Evolutionary conservation across 164 flowering plant species (phyloP).

Genomic region (Chimonanthus salicifolius): DNA sequence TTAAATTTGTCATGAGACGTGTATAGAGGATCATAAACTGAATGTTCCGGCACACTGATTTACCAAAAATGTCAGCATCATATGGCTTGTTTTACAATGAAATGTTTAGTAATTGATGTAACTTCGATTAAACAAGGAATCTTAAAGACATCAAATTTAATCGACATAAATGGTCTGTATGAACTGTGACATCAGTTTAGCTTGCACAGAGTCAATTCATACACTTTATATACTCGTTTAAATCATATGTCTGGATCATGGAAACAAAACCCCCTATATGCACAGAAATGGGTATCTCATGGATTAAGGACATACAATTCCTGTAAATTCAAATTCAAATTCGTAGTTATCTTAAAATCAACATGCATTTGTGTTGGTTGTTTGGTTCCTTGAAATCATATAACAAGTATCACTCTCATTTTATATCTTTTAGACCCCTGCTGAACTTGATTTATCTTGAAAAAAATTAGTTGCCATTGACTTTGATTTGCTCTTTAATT

Average conservation of each 20-base stretch:
- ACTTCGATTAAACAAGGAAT: too few relatives aligned
- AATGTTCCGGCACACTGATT: too few relatives aligned
- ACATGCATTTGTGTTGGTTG: too few relatives aligned
- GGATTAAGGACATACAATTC: neutral
- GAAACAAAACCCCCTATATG: neutral
- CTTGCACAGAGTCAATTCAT: too few relatives aligned
- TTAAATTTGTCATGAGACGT: too few relatives aligned
- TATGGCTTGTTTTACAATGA: too few relatives aligned
- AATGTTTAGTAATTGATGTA: too few relatives aligned
- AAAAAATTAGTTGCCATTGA: neutral
- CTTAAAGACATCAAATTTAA: too few relatives aligned
- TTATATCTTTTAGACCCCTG: neutral
- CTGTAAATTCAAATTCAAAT: neutral
- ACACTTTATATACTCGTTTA: neutral
- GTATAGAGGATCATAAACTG: too few relatives aligned
- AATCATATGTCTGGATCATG: neutral
- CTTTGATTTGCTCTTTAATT: constrained; percentile 6
- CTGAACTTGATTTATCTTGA: neutral
- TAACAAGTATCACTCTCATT: neutral
- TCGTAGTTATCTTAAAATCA: neutral
- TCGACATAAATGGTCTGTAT: too few relatives aligned
- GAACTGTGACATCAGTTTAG: too few relatives aligned
- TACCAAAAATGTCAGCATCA: too few relatives aligned
- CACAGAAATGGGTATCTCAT: neutral
- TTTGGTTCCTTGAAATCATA: neutral